Base-by-base conservation (phyloP, 2,329 filamentous ascomycete species). In the Tothia fuscella region DNA sequence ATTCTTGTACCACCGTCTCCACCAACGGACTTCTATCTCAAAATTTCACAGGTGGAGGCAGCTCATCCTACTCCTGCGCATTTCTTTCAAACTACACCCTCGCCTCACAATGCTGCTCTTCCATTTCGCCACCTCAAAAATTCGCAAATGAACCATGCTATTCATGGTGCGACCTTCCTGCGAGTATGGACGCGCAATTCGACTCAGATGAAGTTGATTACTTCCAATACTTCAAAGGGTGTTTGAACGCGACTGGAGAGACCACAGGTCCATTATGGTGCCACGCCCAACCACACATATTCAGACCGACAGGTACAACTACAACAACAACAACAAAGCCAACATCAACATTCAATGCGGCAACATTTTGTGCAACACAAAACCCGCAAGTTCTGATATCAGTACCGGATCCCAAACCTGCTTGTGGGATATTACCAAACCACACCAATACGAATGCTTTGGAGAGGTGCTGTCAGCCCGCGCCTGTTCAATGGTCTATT, bases 151-250 rank as follows among this genome's bases (percentile, higher is more conserved):
- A 44, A 14, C 21, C 37, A 17, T 44, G 42, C 25, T 44, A 44
- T 19, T 41, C 42, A 6, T 44, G 28, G 20, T 44, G 42, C 37
- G 42, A 42, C 25, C 26, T 44, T 12, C 42, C 42, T 12, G 24
- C 42, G 7, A 20, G 14, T n/a, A 4, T 44, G 26, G 43, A 44
- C 26, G 20, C 19, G 13, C 17, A 41, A 19, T 43, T 44, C 21
- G 42, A 44, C 20, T 17, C 39, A 16, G 36, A 24, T 9, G 17
- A 20, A 16, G 7, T 34, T 9, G 35, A 38, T 38, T 9, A 10
- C 10, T 38, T 43, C 20, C 13, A 43, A 19, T 43, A 43, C 37
- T 43, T 43, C 33, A 25, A 43, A 30, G 6, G 7, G 6, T 43
- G 41, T 19, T 19, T 43, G 20, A 43, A 43, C 16, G 7, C 10